These are phyloP conservation scores for Suillus lakei DNA, from an alignment of 768 basidiomycete species.

Conservation along the genomic window DNA sequence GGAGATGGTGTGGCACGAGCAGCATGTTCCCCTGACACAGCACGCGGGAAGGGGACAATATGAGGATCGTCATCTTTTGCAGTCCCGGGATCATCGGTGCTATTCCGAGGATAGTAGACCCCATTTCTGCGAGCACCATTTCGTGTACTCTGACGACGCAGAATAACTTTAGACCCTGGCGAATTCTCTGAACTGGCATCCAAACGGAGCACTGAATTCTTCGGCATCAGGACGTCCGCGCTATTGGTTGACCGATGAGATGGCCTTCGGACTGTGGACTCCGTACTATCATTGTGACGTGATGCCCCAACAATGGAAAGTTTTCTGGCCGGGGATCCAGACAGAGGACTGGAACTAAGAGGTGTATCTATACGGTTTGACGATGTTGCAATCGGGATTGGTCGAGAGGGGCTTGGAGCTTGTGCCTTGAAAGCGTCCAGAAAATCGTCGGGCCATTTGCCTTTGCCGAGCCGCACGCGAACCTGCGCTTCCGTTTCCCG, in stretches of 20 bases:
- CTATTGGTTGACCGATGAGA: constrained; percentile 69
- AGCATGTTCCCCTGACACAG: constrained; percentile 55
- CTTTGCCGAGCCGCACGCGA: constrained; percentile 68
- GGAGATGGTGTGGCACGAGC: constrained; percentile 41
- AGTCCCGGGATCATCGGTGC: constrained; percentile 38
- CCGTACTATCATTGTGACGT: constrained; percentile 51
- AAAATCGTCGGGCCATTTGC: constrained; percentile 86
- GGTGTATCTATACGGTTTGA: constrained; percentile 23
- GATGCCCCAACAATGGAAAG: constrained; percentile 55
- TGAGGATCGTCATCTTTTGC: constrained; percentile 41
- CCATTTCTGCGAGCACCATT: constrained; percentile 50
- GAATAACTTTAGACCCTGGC: constrained; percentile 47
- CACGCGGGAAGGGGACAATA: constrained; percentile 69
- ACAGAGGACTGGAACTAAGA: constrained; percentile 38
- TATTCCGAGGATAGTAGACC: constrained; percentile 48
- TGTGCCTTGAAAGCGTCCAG: constrained; percentile 56
- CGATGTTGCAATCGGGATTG: constrained; percentile 26
- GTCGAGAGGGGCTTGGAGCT: constrained; percentile 34
- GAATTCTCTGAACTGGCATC: constrained; percentile 66
- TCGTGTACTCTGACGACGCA: constrained; percentile 65
- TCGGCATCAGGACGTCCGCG: constrained; percentile 60
- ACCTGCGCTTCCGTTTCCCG: constrained; percentile 35
- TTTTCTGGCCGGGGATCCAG: constrained; percentile 57
- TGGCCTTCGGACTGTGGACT: constrained; percentile 56
- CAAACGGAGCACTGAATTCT: constrained; percentile 49